These are phyloP conservation scores for Moricandia moricandioides DNA, from an alignment of 345 rosid species.

Conservation along the genomic window DNA sequence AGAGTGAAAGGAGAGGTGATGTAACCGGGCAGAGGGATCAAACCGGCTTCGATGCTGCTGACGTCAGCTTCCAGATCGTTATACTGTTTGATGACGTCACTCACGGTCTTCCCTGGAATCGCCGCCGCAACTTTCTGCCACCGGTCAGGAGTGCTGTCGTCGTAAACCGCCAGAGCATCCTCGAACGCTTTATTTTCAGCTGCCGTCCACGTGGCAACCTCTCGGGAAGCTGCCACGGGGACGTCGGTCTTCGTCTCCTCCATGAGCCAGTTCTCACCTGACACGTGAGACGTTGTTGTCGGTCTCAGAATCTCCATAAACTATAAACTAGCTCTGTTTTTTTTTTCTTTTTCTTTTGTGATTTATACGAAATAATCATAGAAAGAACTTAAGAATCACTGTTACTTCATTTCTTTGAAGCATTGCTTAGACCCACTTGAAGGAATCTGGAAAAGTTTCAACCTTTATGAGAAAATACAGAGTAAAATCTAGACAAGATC, in stretches of 20 bases:
- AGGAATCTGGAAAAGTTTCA: constrained; percentile 32
- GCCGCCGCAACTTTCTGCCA: constrained; percentile 74
- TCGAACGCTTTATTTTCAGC: constrained; percentile 87
- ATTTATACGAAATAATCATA: constrained; percentile 15
- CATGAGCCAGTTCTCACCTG: constrained; percentile 55
- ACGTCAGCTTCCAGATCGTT: constrained; percentile 77
- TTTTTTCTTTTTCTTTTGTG: neutral
- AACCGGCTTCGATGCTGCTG: constrained; percentile 79
- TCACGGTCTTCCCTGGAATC: constrained; percentile 86
- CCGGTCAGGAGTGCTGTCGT: constrained; percentile 77
- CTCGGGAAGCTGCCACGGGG: constrained; percentile 10
- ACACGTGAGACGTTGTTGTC: constrained; percentile 44
- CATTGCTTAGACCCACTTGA: constrained; percentile 30
- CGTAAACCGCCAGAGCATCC: constrained; percentile 76
- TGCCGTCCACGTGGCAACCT: constrained; percentile 73
- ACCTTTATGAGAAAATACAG: constrained; percentile 1
- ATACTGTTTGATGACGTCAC: constrained; percentile 80
- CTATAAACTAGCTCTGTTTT: neutral
- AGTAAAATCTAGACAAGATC: constrained; percentile 34
- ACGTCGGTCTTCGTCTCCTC: constrained; percentile 47
- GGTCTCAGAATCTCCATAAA: constrained; percentile 65
- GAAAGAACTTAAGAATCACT: constrained; percentile 19
- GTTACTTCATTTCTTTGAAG: constrained; percentile 18
- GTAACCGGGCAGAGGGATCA: constrained; percentile 71
- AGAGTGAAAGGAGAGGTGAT: constrained; percentile 61